phyloP scores from a whole-genome alignment of 179 eudicot genomes.

The Silene noctiflora region DNA sequence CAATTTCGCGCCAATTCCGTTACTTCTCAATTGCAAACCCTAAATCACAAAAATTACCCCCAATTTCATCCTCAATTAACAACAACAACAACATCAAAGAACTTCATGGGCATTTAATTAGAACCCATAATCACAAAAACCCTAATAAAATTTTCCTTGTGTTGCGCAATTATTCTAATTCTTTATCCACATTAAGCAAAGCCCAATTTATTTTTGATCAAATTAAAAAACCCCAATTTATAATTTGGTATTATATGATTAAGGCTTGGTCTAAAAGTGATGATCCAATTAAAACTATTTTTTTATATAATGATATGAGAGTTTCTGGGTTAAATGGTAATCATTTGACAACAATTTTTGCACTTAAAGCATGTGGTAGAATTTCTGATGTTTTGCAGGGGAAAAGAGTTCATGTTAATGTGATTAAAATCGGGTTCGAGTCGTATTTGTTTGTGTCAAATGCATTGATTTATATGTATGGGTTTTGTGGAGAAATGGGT shows the following conservation, averaged over 20 bases:
- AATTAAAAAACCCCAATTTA: conserved; percentile 39
- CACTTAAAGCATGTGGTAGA: conserved; percentile 52
- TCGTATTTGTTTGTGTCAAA: conserved; percentile 52
- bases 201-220: conserved; percentile 44
- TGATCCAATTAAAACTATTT: conserved; percentile 40
- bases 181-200: conserved; percentile 40
- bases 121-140: conserved; percentile 46
- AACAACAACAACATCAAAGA: conserved; percentile 33
- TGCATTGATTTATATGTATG: conserved; percentile 68
- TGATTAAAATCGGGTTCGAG: conserved; percentile 52
- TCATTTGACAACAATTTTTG: conserved; percentile 47
- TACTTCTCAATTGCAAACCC: conserved; percentile 19
- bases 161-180: conserved; percentile 42
- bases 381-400: conserved; percentile 40
- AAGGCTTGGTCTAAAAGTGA: conserved; percentile 44
- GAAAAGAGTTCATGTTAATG: conserved; percentile 42
- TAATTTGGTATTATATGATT: conserved; percentile 52
- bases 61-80: conserved; percentile 21
- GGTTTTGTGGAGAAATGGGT: conserved; percentile 42
- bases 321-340: conserved; percentile 42
- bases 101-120: conserved; percentile 54
- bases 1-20: conserved; percentile 32
- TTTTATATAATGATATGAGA: conserved; percentile 45
- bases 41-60: conserved; percentile 20
- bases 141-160: conserved; percentile 39